Conservation (phyloP, 306 rosid species). For the Prunus persica region Prunus_persica_NCBIv2 NC_034010.1:26171001-26171500, state of each 20-base stretch:
- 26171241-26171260: too few species aligned
- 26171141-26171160: not conserved
- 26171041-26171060: not conserved
- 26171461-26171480: conserved; percentile 41
- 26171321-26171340: too few species aligned
- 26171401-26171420: conserved; percentile 65
- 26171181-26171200: not conserved
- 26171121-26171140: not conserved
- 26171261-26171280: too few species aligned
- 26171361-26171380: not conserved
- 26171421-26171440: conserved; percentile 33
- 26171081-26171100: not conserved
- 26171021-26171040: conserved; percentile 95
- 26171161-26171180: not conserved
- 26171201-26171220: not conserved
- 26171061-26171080: not conserved
- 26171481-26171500: conserved; percentile 18
- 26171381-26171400: conserved; percentile 44
- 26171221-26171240: not conserved
- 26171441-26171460: conserved; percentile 20
- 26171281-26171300: too few species aligned
- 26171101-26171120: not conserved
- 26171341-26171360: too few species aligned
- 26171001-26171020: conserved; percentile 92
- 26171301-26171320: too few species aligned